Conservation (phyloP, 2,329 filamentous ascomycete species). For the Ascochyta viciae-villosae region DNA sequence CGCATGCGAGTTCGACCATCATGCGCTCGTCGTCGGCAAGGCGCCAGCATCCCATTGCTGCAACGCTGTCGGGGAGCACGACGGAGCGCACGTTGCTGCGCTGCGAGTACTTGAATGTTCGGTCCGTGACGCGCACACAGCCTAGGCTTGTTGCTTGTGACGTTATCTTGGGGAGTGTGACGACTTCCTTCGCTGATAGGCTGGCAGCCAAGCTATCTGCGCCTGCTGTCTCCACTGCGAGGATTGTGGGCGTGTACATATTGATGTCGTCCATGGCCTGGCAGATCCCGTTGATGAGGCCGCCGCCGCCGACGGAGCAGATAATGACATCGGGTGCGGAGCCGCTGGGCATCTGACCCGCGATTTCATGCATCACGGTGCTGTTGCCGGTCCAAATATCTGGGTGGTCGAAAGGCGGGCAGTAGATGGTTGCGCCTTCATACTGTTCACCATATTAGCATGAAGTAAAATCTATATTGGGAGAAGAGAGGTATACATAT, state of each 20-base stretch:
- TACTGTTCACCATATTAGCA: constrained; percentile 35
- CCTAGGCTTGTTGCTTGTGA: constrained; percentile 78
- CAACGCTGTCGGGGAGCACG: constrained; percentile 77
- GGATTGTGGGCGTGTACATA: constrained; percentile 54
- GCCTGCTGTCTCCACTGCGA: constrained; percentile 79
- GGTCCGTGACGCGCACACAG: constrained; percentile 71
- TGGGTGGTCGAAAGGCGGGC: constrained; percentile 73
- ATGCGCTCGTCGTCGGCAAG: constrained; percentile 83
- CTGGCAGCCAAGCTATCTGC: constrained; percentile 73
- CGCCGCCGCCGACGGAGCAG: constrained; percentile 82
- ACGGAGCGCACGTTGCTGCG: constrained; percentile 63
- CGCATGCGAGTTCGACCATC: constrained; percentile 85
- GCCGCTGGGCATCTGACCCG: constrained; percentile 50
- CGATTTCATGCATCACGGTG: constrained; percentile 63
- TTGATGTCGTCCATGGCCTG: constrained; percentile 65
- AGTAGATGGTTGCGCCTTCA: constrained; percentile 60
- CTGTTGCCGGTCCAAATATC: constrained; percentile 72
- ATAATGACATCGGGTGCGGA: constrained; percentile 71
- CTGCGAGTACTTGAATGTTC: constrained; percentile 70
- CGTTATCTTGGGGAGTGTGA: constrained; percentile 74
- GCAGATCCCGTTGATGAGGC: constrained; percentile 78
- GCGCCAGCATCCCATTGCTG: constrained; percentile 75
- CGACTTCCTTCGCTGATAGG: constrained; percentile 62
- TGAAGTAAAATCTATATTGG: not conserved
- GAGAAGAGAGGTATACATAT: constrained; percentile 27